Evolutionary conservation across 2,329 filamentous ascomycete genomes (phyloP), one percentile per base, ranked within the genome.

Genomic region (Drechslerella coelobrocha): DNA sequence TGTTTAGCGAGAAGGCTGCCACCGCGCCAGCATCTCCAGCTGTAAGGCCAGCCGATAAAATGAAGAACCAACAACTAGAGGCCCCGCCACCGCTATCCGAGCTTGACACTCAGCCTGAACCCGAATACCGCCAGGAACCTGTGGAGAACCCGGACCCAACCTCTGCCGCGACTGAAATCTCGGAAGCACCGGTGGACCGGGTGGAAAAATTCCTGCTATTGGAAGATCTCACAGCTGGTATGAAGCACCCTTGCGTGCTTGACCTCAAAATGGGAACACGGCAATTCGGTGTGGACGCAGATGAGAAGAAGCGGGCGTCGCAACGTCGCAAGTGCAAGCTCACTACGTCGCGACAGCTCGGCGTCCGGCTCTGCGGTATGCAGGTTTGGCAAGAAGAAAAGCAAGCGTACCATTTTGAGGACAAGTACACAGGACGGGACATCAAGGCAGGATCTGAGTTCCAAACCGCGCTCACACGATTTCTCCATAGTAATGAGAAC

Each of bases 261-360:
- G 94, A 99, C 78, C 83, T 99, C 72, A 99, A 99, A 78, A 99
- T 99, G 94, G 94, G 94, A 19, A 99, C 94, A 6, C 88, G 94
- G 1, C 94, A 99, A 77, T 97, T 97, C 78, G 94, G 94, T 6
- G 87, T 97, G 10, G 92, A 97, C 75, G 94, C 94, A 1, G 88
- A 85, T 57, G 87, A 91, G 45, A 96, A 96, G 82, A 99, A 99
- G 79, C 90, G 92, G 76, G 88, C 89, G 69, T 97, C 94, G 0
- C 94, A 99, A 79, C 87, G 91, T 65, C 88, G 91, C 75, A 99
- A 99, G 79, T 97, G 94, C 79, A 89, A 90, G 73, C 88, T 86
- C 73, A 99, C 94, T 0, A 99, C 94, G 0, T 97, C 94, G 6
- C 87, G 88, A 68, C 88, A 95, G 78, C 85, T 99, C 0, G 94